Evolutionary conservation across 2,329 filamentous ascomycete genomes (phyloP), one percentile per base, ranked within the genome.

Genomic region (Ascochyta clinopodiicola): DNA sequence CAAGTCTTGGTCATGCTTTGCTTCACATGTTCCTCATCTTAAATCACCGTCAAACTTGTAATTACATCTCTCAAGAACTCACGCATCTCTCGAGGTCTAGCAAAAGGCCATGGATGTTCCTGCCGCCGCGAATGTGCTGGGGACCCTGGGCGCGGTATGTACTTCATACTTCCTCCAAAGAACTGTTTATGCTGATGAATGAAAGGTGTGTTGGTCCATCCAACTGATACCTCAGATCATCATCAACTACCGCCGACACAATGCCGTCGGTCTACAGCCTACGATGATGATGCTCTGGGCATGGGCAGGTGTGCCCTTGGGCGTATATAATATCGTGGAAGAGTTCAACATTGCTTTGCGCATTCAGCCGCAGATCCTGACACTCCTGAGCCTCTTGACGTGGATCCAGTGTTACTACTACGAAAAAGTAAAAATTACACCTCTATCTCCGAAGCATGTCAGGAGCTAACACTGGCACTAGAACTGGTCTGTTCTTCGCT

Each of bases 281-380:
- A 84, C 85, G 0, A 89, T 90, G 87, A 90, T 90, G 87, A 82
- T 90, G 69, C 79, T 89, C 2, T 90, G 88, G 82, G 85, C 86
- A 0, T 84, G 81, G 76, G 88, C 88, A 1, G 88, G 88, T 0
- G 84, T 90, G 0, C 87, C 87, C 0, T 77, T 90, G 0, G 88
- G 88, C 2, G 82, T 84, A 12, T 85, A 85, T 69, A 85, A 84
- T 60, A 84, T 85, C 32, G 80, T 81, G 0, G 77, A 80, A 47
- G 66, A 79, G 15, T 82, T 83, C 73, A 84, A 83, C 57, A 66
- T 84, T 36, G 82, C 83, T 2, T 66, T 85, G 1, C 74, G 77
- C 32, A 75, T 86, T n/a, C 82, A 86, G 65, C 81, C 83, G 2
- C 82, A 85, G 63, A 81, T 85, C n/a, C 71, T 85, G 24, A 82